Percentiles rank a stretch among this genome's conserved stretches.
These are phyloP conservation scores for Fusarium hostae DNA, from an alignment of 2,329 filamentous ascomycete species.

Conservation along the genomic window DNA sequence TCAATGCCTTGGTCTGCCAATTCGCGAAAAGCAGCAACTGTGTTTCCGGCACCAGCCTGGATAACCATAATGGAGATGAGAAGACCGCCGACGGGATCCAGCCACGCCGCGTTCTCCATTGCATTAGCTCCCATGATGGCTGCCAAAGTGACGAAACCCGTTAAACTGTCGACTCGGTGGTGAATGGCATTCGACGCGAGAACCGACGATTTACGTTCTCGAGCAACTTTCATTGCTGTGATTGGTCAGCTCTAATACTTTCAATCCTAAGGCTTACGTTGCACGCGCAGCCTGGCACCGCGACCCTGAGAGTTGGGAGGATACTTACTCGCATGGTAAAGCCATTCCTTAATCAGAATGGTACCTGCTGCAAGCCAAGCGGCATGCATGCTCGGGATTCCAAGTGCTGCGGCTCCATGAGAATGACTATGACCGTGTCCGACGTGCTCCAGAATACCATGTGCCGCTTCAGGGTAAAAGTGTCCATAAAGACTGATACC, in stretches of 20 bases:
- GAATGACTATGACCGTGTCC: slow-evolving; percentile 74
- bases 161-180: slow-evolving; percentile 95
- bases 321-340: slow-evolving; percentile 93
- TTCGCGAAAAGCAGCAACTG: slow-evolving; percentile 82
- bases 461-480: slow-evolving; percentile 75
- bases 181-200: slow-evolving; percentile 96
- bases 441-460: slow-evolving; percentile 70
- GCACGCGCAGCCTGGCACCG: not conserved
- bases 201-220: slow-evolving; percentile 93
- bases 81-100: slow-evolving; percentile 92
- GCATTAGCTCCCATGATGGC: slow-evolving; percentile 92
- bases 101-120: slow-evolving; percentile 85
- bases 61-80: slow-evolving; percentile 95
- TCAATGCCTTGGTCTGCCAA: slow-evolving; percentile 92
- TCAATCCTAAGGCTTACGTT: not conserved
- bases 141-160: slow-evolving; percentile 89
- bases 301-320: not conserved
- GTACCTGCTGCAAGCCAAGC: slow-evolving; percentile 94
- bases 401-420: slow-evolving; percentile 58
- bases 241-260: slow-evolving; percentile 42
- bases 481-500: slow-evolving; percentile 74
- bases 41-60: slow-evolving; percentile 89
- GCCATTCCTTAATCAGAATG: slow-evolving; percentile 93
- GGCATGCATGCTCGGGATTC: slow-evolving; percentile 86
- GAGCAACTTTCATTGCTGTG: slow-evolving; percentile 91